Evolutionary conservation across 768 basidiomycete genomes (phyloP).

Genomic region (Lactifluus volemus): DNA sequence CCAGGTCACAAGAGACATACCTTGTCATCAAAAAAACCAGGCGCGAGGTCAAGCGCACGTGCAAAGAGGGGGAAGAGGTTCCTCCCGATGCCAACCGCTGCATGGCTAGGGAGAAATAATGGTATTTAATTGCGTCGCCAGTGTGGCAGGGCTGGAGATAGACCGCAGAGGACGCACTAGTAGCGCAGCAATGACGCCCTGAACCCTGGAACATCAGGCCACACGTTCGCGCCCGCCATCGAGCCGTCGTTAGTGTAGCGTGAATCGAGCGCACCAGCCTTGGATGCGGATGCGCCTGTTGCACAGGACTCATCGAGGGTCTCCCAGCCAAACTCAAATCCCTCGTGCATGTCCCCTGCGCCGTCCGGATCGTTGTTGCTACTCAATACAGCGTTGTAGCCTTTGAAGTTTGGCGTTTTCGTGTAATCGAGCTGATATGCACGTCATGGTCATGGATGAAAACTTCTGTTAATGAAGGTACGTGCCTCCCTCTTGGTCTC

Average conservation of each 20-base stretch:
- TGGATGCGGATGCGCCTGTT: no score
- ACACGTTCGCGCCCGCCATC: slow-evolving; percentile 69
- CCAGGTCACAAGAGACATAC: slow-evolving; percentile 23
- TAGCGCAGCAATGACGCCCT: slow-evolving; percentile 50
- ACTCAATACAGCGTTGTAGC: slow-evolving; percentile 60
- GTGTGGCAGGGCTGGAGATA: background rate
- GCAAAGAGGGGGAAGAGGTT: slow-evolving; percentile 63
- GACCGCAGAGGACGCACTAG: slow-evolving; percentile 42
- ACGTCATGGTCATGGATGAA: background rate
- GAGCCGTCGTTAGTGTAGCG: slow-evolving; percentile 36
- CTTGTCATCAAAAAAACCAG: slow-evolving; percentile 61
- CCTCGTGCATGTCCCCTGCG: slow-evolving; percentile 85
- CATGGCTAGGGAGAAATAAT: slow-evolving; percentile 32
- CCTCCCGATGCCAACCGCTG: slow-evolving; percentile 44
- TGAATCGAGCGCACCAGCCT: slow-evolving; percentile 17
- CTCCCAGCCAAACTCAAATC: slow-evolving; percentile 81
- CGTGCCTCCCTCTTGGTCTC: slow-evolving; percentile 59
- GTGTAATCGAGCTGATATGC: slow-evolving; percentile 52
- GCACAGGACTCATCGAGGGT: slow-evolving; percentile 25
- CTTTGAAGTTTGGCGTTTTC: slow-evolving; percentile 64
- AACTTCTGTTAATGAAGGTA: background rate
- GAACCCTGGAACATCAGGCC: slow-evolving; percentile 62
- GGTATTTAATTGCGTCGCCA: background rate
- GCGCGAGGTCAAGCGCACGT: slow-evolving; percentile 50
- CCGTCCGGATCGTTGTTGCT: slow-evolving; percentile 69